A percentile compares a stretch with the other conserved stretches of the same genome.
phyloP scores from a whole-genome alignment of 1,284 basidiomycete species.

The Malassezia sympodialis region DNA sequence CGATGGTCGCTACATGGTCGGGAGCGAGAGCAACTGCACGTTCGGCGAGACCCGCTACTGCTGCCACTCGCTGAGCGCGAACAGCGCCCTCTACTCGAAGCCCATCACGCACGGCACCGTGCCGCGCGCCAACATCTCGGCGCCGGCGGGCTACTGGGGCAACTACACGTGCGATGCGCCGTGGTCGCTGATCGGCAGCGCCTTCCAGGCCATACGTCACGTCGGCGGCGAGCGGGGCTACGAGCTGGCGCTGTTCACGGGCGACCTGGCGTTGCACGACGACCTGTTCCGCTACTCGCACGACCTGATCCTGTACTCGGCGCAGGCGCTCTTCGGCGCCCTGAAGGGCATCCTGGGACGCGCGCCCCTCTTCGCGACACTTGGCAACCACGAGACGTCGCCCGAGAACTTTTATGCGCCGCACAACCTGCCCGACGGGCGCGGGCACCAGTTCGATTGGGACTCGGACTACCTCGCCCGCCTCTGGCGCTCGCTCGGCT shows the following conservation, averaged over 20 bases:
- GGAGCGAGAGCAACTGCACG: constrained; percentile 64
- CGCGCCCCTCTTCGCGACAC: constrained; percentile 36
- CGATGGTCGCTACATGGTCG: constrained; percentile 66
- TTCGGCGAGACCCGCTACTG: constrained; percentile 53
- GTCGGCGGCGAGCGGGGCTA: constrained; percentile 57
- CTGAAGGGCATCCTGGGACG: constrained; percentile 26
- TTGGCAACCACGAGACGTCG: constrained; percentile 42
- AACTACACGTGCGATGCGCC: constrained; percentile 59
- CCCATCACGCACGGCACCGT: constrained; percentile 48
- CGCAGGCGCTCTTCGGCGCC: constrained; percentile 34
- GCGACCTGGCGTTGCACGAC: constrained; percentile 59
- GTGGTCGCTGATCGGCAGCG: constrained; percentile 57
- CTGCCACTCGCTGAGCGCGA: constrained; percentile 58
- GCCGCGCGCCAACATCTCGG: constrained; percentile 23
- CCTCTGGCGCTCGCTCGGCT: constrained; percentile 52
- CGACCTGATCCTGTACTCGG: constrained; percentile 35
- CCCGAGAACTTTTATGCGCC: constrained; percentile 32
- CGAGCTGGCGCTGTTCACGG: constrained; percentile 62
- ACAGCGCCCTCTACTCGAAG: constrained; percentile 39
- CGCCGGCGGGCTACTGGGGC: constrained; percentile 36
- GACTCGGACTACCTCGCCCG: constrained; percentile 33
- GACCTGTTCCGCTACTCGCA: constrained; percentile 31
- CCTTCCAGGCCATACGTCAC: constrained; percentile 60
- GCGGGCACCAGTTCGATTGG: constrained; percentile 34
- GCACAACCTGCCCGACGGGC: constrained; percentile 26